phyloP scores from a whole-genome alignment of 352 stramenopile genomes.

The Blastocystis sp. region DNA sequence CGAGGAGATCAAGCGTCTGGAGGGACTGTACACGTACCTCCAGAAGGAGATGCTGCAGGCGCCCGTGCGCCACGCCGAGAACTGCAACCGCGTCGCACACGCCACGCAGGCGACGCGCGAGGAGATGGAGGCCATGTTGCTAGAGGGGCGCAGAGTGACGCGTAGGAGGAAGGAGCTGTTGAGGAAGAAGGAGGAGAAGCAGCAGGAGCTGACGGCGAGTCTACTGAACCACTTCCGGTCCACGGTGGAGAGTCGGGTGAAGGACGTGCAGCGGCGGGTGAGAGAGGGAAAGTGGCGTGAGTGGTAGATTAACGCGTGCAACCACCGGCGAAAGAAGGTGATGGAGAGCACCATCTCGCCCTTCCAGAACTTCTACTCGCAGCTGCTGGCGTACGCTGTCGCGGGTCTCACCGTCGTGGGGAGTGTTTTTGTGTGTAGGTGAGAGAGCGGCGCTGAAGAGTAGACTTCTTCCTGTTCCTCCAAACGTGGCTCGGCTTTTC shows the following conservation, averaged over 20 bases:
- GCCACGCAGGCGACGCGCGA: background rate
- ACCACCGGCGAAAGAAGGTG: constrained; percentile 42
- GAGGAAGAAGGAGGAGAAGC: background rate
- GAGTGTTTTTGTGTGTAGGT: constrained; percentile 63
- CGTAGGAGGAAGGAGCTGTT: constrained; percentile 43
- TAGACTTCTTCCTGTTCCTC: constrained; percentile 67
- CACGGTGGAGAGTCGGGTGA: constrained; percentile 52
- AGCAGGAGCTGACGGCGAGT: constrained; percentile 40
- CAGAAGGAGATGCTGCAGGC: constrained; percentile 9
- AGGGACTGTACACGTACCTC: background rate
- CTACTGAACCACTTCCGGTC: constrained; percentile 60
- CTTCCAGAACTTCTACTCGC: constrained; percentile 38
- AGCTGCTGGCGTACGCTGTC: constrained; percentile 48
- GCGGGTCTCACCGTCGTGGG: constrained; percentile 46
- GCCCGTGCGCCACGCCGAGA: background rate
- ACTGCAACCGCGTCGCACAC: background rate
- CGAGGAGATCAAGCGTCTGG: constrained; percentile 7
- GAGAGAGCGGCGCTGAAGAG: background rate
- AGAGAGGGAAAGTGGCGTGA: background rate
- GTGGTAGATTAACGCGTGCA: constrained; percentile 43
- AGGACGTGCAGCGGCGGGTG: constrained; percentile 55
- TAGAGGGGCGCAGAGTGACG: background rate
- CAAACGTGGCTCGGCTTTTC: constrained; percentile 34
- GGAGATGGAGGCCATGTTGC: constrained; percentile 12
- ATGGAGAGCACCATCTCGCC: constrained; percentile 41